A percentile compares a stretch with the other conserved stretches of the same genome.
Evolutionary conservation across 768 basidiomycete species (phyloP).

Genomic region (Tubosaeta brunneosetosa): DNA sequence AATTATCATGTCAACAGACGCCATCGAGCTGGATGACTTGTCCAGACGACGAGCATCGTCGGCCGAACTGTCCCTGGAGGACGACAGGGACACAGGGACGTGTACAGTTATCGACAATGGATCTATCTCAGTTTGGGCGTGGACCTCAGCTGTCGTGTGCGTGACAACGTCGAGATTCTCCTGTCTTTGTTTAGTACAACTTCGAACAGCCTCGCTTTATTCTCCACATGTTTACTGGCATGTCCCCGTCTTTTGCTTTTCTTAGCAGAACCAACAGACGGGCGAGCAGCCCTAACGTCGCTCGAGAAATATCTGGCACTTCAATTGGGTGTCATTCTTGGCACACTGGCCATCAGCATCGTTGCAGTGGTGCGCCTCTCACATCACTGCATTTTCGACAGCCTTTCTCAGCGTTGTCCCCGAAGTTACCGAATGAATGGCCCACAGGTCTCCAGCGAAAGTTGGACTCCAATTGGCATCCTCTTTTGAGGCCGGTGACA

Average conservation of each 20-base stretch:
- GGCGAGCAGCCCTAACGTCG: conserved; percentile 48
- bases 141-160: conserved; percentile 32
- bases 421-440: conserved; percentile 41
- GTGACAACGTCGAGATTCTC: conserved; percentile 6
- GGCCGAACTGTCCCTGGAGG: conserved; percentile 10
- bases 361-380: conserved; percentile 48
- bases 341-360: conserved; percentile 50
- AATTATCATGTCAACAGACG: conserved; percentile 26
- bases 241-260: conserved; percentile 69
- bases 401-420: neutral
- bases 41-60: conserved; percentile 10
- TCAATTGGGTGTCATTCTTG: conserved; percentile 62
- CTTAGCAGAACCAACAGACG: conserved; percentile 46
- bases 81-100: neutral
- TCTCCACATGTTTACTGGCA: conserved; percentile 39
- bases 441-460: conserved; percentile 30
- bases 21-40: conserved; percentile 40
- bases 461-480: conserved; percentile 40
- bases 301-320: conserved; percentile 66
- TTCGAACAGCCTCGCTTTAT: conserved; percentile 29
- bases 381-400: neutral
- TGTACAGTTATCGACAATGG: conserved; percentile 12
- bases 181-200: conserved; percentile 2
- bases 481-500: conserved; percentile 60
- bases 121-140: conserved; percentile 36